phyloP scores from a whole-genome alignment of 495 filamentous ascomycete species.

The Penicillium crystallinum region DNA sequence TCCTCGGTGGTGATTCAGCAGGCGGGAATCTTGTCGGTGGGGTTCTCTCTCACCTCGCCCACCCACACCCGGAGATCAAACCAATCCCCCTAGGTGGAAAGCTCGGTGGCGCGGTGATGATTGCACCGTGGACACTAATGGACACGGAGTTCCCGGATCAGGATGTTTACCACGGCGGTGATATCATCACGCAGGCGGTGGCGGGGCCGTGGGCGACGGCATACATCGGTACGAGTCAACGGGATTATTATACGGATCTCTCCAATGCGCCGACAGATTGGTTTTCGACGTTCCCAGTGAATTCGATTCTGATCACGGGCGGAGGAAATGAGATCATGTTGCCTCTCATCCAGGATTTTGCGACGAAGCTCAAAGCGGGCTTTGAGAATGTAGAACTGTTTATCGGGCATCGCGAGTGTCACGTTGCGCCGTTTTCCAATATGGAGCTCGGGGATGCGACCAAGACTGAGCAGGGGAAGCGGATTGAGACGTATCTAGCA shows the following conservation, averaged over 20 bases:
- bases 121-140: conserved; percentile 55
- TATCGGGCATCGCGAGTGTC: conserved; percentile 35
- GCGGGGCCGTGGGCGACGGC: conserved; percentile 43
- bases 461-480: conserved; percentile 39
- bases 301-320: conserved; percentile 47
- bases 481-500: conserved; percentile 27
- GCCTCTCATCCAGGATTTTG: conserved; percentile 52
- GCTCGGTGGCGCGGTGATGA: conserved; percentile 47
- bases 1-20: conserved; percentile 60
- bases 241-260: conserved; percentile 55
- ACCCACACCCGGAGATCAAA: conserved; percentile 52
- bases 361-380: conserved; percentile 31
- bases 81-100: conserved; percentile 14
- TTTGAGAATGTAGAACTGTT: conserved; percentile 34
- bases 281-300: conserved; percentile 46
- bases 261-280: conserved; percentile 46
- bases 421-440: conserved; percentile 43
- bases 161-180: conserved; percentile 44
- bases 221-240: conserved; percentile 41
- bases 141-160: conserved; percentile 35
- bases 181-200: conserved; percentile 41
- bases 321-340: conserved; percentile 57
- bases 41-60: conserved; percentile 55
- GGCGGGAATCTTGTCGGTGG: conserved; percentile 56
- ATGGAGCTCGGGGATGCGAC: conserved; percentile 30